phyloP scores from a whole-genome alignment of 495 filamentous ascomycete genomes.

The Pseudotulostoma volvatum region DNA sequence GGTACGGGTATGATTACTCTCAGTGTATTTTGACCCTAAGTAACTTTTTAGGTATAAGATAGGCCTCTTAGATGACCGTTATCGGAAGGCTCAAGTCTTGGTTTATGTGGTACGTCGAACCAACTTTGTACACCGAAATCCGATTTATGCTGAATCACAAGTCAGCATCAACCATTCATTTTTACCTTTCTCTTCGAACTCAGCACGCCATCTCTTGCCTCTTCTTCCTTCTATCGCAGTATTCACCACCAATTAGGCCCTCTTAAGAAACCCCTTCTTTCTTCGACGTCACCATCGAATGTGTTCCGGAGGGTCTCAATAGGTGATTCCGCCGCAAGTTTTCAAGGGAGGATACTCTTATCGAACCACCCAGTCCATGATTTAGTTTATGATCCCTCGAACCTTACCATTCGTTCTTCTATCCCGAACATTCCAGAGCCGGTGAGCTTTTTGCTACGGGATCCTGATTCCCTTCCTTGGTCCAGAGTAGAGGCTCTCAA shows the following conservation, averaged over 20 bases:
- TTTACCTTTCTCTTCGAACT: conserved; percentile 78
- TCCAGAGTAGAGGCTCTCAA: conserved; percentile 79
- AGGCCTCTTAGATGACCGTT: conserved; percentile 1
- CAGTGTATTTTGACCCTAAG: too few relatives aligned
- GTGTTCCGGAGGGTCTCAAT: conserved; percentile 16
- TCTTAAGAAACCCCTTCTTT: conserved; percentile 52
- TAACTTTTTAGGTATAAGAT: too few relatives aligned
- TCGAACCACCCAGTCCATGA: conserved; percentile 52
- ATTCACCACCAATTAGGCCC: conserved; percentile 71
- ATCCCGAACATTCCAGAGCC: conserved; percentile 82
- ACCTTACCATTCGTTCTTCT: conserved; percentile 61
- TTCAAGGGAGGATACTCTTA: conserved; percentile 3
- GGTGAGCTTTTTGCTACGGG: conserved; percentile 5
- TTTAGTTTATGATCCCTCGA: conserved; percentile 67
- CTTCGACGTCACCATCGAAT: conserved; percentile 43
- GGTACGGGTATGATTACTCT: conserved; percentile 7
- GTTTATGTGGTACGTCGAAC: conserved; percentile 41
- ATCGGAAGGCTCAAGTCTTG: conserved; percentile 48
- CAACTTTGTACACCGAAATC: not conserved
- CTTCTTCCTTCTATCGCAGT: conserved; percentile 56
- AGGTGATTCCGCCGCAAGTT: not conserved
- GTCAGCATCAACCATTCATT: conserved; percentile 63
- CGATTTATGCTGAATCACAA: not conserved
- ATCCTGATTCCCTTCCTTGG: conserved; percentile 49
- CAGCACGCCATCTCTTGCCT: conserved; percentile 46